These are phyloP conservation scores for Tetrapisispora namnaoensis DNA, from an alignment of 805 yeast species.

Conservation along the genomic window DNA sequence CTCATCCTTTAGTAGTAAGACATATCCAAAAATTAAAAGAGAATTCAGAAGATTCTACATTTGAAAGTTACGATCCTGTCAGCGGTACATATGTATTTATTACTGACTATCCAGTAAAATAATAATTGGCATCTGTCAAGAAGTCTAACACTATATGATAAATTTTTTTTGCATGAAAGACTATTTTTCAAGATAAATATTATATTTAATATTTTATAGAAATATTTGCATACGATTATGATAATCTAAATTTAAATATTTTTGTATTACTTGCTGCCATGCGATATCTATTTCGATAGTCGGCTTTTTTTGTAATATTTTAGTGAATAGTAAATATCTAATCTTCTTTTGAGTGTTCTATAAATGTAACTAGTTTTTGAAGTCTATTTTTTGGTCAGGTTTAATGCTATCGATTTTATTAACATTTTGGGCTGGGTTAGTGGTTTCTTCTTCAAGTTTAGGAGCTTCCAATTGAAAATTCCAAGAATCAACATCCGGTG, in stretches of 20 bases:
- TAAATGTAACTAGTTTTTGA: neutral
- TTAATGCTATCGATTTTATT: neutral
- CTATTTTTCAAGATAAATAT: neutral
- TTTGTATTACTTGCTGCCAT: neutral
- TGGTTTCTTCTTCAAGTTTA: neutral
- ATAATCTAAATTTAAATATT: neutral
- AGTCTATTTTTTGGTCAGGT: neutral
- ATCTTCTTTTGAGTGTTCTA: neutral
- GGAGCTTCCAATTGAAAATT: neutral
- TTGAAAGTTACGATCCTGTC: constrained; percentile 64
- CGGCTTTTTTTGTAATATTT: too few species aligned
- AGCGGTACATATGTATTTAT: constrained; percentile 63
- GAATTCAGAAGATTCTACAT: constrained; percentile 44
- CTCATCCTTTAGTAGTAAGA: constrained; percentile 55
- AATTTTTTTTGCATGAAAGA: neutral
- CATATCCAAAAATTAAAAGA: constrained; percentile 60
- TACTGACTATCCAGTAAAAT: constrained; percentile 19
- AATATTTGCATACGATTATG: neutral
- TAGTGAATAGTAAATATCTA: too few species aligned
- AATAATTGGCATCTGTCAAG: neutral
- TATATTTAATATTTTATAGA: neutral
- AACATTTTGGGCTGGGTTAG: neutral
- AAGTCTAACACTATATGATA: too few species aligned
- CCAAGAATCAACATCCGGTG: constrained; percentile 17
- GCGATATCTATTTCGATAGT: too few species aligned